Percentiles rank a stretch among this genome's conserved stretches.
Evolutionary conservation across 192 early-diverging fungal genomes (phyloP).

Genomic region (Gaertneriomyces semiglobifer): DNA sequence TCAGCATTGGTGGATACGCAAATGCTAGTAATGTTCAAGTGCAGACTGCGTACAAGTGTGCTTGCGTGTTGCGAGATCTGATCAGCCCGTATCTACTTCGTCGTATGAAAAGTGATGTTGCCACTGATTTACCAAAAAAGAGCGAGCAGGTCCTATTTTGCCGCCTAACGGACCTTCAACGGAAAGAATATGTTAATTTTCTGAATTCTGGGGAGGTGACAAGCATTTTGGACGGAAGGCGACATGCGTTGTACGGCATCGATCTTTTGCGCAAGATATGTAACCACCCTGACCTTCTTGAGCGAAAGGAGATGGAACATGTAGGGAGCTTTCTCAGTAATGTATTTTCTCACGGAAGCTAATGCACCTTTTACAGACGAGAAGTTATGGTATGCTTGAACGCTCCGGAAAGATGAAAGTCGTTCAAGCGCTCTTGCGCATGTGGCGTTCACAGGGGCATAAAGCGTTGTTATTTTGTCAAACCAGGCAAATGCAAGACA

Average conservation of each 20-base stretch:
- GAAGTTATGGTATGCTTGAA: slow-evolving; percentile 60
- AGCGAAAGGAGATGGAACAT: slow-evolving; percentile 26
- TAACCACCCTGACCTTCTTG: slow-evolving; percentile 86
- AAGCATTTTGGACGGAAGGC: slow-evolving; percentile 71
- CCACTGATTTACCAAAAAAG: slow-evolving; percentile 83
- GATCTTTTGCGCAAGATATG: slow-evolving; percentile 94
- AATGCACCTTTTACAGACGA: slow-evolving; percentile 27
- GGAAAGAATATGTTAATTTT: slow-evolving; percentile 68
- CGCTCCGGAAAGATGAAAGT: slow-evolving; percentile 89
- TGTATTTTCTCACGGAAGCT: not conserved
- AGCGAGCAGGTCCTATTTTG: slow-evolving; percentile 91
- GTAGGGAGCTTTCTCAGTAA: not conserved
- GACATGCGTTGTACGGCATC: slow-evolving; percentile 84
- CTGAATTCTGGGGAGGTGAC: slow-evolving; percentile 70
- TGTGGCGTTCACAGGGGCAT: slow-evolving; percentile 86
- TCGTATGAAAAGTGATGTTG: slow-evolving; percentile 89
- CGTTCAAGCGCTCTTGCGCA: slow-evolving; percentile 71
- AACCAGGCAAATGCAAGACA: slow-evolving; percentile 92
- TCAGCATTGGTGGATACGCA: slow-evolving; percentile 86
- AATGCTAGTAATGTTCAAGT: slow-evolving; percentile 88
- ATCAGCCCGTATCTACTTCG: slow-evolving; percentile 92
- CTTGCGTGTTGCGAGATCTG: slow-evolving; percentile 81
- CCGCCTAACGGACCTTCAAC: slow-evolving; percentile 73
- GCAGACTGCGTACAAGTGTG: slow-evolving; percentile 91
- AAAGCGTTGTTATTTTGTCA: slow-evolving; percentile 89